Evolutionary conservation across 441 rosid genomes (phyloP).

Genomic region (Corymbia calophylla): DNA sequence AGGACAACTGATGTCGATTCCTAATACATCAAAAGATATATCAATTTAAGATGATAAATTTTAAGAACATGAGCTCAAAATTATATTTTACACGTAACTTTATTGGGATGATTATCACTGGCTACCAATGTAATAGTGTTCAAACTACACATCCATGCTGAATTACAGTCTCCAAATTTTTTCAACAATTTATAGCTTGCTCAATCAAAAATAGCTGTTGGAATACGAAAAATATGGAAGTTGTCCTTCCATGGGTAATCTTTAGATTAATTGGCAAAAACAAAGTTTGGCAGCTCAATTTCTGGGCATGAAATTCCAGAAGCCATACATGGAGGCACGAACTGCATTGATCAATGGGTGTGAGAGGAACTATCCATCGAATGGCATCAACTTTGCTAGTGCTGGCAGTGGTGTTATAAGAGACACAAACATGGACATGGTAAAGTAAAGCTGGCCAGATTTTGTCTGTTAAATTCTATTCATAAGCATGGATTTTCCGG

Average conservation of each 20-base stretch:
- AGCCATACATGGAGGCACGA: slow-evolving; percentile 38
- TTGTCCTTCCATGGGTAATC: background rate
- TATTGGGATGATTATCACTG: background rate
- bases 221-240: background rate
- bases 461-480: background rate
- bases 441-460: background rate
- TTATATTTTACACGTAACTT: background rate
- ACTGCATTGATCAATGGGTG: slow-evolving; percentile 28
- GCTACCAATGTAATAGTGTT: background rate
- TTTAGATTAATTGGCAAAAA: background rate
- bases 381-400: slow-evolving; percentile 71
- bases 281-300: slow-evolving; percentile 28
- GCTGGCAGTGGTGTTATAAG: slow-evolving; percentile 65
- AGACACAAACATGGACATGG: slow-evolving; percentile 40
- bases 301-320: slow-evolving; percentile 41
- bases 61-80: background rate
- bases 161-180: background rate
- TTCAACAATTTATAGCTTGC: background rate
- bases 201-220: background rate
- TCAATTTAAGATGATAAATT: background rate
- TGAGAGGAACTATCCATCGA: slow-evolving; percentile 26
- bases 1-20: background rate
- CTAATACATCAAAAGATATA: background rate
- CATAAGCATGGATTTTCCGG: background rate
- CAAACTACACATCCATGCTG: background rate